A percentile compares a stretch with the other conserved stretches of the same genome.
Conservation (phyloP, 2,329 filamentous ascomycete species). For the Fusarium sp. region DNA sequence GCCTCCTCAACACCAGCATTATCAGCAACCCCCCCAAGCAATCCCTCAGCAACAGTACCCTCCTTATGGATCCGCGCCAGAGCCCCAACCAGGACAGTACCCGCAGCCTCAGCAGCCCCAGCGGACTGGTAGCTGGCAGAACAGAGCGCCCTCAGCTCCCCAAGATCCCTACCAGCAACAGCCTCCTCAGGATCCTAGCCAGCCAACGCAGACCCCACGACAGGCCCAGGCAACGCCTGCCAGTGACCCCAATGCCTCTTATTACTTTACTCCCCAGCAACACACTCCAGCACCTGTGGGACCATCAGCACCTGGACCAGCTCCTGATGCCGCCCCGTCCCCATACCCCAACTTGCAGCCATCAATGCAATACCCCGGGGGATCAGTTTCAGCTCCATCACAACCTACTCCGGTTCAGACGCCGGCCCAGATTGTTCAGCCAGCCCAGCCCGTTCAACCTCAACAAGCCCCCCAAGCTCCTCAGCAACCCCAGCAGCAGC, state of each 20-base stretch:
- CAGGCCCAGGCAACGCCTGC: conserved; percentile 43
- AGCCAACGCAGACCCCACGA: conserved; percentile 45
- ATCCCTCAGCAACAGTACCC: conserved; percentile 52
- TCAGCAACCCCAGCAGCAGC: conserved; percentile 48
- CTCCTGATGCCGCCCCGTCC: conserved; percentile 55
- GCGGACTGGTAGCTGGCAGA: conserved; percentile 61
- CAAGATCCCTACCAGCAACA: conserved; percentile 46
- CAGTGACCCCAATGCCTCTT: conserved; percentile 63
- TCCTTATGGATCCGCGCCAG: conserved; percentile 53
- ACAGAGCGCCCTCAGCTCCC: conserved; percentile 50
- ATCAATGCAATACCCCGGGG: conserved; percentile 54
- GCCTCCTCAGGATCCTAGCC: conserved; percentile 39
- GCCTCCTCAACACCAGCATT: conserved; percentile 52
- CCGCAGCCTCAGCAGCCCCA: conserved; percentile 57
- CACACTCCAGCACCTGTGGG: conserved; percentile 46
- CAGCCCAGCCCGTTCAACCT: conserved; percentile 46
- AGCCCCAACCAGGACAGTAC: conserved; percentile 54
- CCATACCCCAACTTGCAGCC: conserved; percentile 63
- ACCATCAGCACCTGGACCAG: conserved; percentile 51
- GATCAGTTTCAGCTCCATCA: conserved; percentile 50
- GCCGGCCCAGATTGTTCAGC: conserved; percentile 30
- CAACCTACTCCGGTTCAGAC: conserved; percentile 47
- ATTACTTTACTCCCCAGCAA: conserved; percentile 62
- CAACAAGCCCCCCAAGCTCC: conserved; percentile 35
- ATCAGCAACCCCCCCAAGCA: conserved; percentile 46